These are phyloP conservation scores for Leishmania tarentolae DNA, from an alignment of 208 protist species.

Conservation along the genomic window DNA sequence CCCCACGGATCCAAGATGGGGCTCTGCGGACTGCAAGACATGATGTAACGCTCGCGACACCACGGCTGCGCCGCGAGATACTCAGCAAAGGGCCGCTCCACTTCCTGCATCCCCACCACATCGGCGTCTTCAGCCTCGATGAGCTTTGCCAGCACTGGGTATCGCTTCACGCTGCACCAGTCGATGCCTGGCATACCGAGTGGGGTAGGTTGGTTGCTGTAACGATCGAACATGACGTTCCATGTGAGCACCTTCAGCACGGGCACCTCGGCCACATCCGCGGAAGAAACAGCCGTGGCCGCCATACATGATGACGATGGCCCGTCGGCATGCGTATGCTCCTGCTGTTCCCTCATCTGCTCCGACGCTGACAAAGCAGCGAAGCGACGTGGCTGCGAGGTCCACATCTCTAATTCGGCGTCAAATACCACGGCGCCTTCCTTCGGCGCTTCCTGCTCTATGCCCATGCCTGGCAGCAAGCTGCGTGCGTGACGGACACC, in stretches of 20 bases:
- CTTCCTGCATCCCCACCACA: conserved; percentile 91
- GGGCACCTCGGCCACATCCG: background rate
- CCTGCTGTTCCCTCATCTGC: background rate
- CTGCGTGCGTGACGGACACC: conserved; percentile 61
- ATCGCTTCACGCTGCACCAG: conserved; percentile 88
- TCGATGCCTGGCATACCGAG: conserved; percentile 92
- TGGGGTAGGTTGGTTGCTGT: conserved; percentile 87
- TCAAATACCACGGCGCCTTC: conserved; percentile 25
- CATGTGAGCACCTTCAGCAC: conserved; percentile 81
- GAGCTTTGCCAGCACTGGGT: conserved; percentile 79
- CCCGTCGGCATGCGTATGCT: background rate
- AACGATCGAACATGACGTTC: conserved; percentile 94
- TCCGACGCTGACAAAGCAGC: background rate
- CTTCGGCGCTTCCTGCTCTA: conserved; percentile 15
- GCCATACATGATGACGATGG: background rate
- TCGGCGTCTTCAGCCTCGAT: conserved; percentile 82
- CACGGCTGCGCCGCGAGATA: conserved; percentile 77
- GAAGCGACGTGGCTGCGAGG: conserved; percentile 11
- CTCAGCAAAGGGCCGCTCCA: conserved; percentile 73
- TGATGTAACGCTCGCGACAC: conserved; percentile 72
- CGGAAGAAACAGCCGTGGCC: background rate
- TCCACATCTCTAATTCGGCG: conserved; percentile 28
- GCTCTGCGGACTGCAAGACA: conserved; percentile 67
- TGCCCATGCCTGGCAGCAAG: conserved; percentile 34
- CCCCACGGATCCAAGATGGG: conserved; percentile 80